These are phyloP conservation scores for Xanthoconium stramineum DNA, from an alignment of 768 basidiomycete genomes.

Conservation along the genomic window DNA sequence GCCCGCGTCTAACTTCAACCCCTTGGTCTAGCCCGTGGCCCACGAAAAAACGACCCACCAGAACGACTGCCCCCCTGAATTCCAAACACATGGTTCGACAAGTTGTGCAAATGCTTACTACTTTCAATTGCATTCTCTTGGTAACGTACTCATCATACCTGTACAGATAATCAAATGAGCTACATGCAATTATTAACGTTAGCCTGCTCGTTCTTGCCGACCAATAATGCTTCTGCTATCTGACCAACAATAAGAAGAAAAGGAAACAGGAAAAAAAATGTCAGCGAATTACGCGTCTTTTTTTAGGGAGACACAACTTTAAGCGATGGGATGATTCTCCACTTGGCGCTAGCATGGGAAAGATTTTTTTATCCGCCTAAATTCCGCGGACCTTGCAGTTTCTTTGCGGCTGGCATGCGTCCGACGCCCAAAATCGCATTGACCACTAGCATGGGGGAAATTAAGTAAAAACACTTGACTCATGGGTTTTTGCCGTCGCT, in stretches of 20 bases:
- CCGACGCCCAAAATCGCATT: background rate
- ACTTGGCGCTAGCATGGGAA: conserved; percentile 11
- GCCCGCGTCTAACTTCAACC: background rate
- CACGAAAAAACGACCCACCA: background rate
- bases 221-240: background rate
- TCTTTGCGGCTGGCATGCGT: background rate
- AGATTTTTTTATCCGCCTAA: background rate
- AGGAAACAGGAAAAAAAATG: background rate
- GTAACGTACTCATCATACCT: background rate
- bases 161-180: background rate
- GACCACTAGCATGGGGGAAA: background rate
- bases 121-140: background rate
- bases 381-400: conserved; percentile 7
- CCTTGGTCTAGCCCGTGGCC: background rate
- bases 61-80: background rate
- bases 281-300: background rate
- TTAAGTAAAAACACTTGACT: conserved; percentile 2
- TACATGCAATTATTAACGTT: background rate
- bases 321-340: conserved; percentile 9
- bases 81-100: background rate
- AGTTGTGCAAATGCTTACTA: background rate
- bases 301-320: background rate
- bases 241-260: background rate
- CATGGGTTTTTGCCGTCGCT: background rate
- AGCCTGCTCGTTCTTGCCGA: background rate